These are phyloP conservation scores for Neurospora cerealis DNA, from an alignment of 495 filamentous ascomycete species.

Conservation along the genomic window DNA sequence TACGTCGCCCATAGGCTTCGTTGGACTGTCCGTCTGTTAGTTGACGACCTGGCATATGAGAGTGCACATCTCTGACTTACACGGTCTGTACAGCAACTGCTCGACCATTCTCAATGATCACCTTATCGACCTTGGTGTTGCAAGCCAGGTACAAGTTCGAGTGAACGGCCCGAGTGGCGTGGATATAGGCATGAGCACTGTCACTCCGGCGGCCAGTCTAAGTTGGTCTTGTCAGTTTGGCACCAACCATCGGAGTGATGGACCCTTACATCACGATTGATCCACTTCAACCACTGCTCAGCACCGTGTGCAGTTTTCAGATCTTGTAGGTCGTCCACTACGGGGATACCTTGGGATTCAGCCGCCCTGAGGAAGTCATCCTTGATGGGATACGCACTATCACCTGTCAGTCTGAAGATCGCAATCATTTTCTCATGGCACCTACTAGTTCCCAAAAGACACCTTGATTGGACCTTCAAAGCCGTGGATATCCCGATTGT, in stretches of 20 bases:
- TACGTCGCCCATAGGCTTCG: constrained; percentile 25
- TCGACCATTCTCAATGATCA: constrained; percentile 61
- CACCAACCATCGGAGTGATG: constrained; percentile 1
- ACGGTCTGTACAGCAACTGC: constrained; percentile 52
- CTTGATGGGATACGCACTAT: constrained; percentile 53
- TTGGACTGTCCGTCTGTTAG: constrained; percentile 19
- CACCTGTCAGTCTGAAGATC: background rate
- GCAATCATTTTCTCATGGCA: background rate
- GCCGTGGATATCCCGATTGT: constrained; percentile 67
- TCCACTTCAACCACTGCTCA: constrained; percentile 59
- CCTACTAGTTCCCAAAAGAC: constrained; percentile 64
- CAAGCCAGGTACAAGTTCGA: constrained; percentile 64
- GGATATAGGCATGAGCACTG: constrained; percentile 66
- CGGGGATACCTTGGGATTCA: constrained; percentile 67
- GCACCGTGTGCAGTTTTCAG: constrained; percentile 51
- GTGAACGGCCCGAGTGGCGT: constrained; percentile 55
- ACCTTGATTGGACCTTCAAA: constrained; percentile 80
- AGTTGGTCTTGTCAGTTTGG: background rate
- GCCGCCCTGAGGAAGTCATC: constrained; percentile 74
- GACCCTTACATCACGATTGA: constrained; percentile 50
- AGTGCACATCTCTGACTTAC: constrained; percentile 11
- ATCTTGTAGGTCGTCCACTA: constrained; percentile 60
- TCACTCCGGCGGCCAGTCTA: constrained; percentile 60
- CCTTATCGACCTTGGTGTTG: constrained; percentile 76
- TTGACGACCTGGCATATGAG: background rate